Evolutionary conservation across 306 rosid genomes (phyloP).

Genomic region (Cucurbita argyrosperma): DNA sequence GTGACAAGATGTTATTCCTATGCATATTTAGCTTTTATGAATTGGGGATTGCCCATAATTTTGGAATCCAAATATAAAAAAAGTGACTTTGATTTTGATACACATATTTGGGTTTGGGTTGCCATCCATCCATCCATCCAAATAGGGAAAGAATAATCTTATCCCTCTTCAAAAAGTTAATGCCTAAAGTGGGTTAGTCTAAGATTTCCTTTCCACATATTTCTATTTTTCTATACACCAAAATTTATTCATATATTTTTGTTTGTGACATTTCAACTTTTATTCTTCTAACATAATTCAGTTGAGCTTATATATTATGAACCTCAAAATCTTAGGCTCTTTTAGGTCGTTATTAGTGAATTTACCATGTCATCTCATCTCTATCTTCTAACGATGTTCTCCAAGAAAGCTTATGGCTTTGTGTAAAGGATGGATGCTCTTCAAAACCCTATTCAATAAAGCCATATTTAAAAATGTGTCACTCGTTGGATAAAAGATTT

Average conservation of each 20-base stretch:
- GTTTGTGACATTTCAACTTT: no score
- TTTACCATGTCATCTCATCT: neutral
- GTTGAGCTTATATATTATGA: no score
- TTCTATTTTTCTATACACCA: no score
- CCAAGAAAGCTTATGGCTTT: neutral
- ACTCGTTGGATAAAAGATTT: no score
- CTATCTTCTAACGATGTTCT: neutral
- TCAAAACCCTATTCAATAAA: neutral
- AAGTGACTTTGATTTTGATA: neutral
- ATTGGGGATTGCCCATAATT: neutral
- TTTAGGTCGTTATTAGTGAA: neutral
- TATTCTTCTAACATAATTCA: no score
- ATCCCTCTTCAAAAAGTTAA: neutral
- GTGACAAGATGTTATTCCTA: neutral
- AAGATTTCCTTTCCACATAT: neutral
- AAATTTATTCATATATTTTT: no score
- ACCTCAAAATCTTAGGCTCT: no score
- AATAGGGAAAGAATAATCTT: neutral
- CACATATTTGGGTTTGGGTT: neutral
- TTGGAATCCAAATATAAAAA: neutral
- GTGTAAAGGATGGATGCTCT: neutral
- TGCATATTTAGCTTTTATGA: neutral
- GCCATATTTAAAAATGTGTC: no score
- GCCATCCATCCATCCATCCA: neutral
- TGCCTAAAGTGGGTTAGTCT: conserved; percentile 1